These are phyloP conservation scores for Pythium dissimile DNA, from an alignment of 352 stramenopile species.

Conservation along the genomic window DNA sequence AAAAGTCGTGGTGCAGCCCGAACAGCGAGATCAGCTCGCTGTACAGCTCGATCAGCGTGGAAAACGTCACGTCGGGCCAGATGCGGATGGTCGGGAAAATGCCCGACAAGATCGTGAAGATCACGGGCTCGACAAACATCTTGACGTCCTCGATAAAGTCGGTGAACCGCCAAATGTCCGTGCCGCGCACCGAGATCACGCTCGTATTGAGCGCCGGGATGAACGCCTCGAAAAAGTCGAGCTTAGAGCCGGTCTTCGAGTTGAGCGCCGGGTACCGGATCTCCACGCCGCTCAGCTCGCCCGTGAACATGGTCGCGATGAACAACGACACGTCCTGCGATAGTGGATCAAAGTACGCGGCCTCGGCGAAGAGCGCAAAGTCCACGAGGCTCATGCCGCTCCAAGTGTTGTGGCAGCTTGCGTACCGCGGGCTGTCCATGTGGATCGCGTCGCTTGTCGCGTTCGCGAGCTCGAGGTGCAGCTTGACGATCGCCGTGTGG, in stretches of 20 bases:
- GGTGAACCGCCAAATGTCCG: constrained; percentile 87
- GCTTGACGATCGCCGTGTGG: constrained; percentile 80
- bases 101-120: constrained; percentile 84
- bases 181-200: constrained; percentile 85
- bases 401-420: constrained; percentile 75
- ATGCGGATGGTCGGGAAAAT: constrained; percentile 92
- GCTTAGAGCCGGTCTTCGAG: constrained; percentile 77
- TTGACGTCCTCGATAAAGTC: constrained; percentile 92
- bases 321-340: constrained; percentile 71
- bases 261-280: constrained; percentile 69
- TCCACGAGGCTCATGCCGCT: constrained; percentile 76
- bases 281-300: constrained; percentile 37
- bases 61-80: constrained; percentile 87
- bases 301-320: constrained; percentile 61
- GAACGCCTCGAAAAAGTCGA: constrained; percentile 83
- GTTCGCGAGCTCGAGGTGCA: constrained; percentile 69
- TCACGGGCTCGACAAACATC: constrained; percentile 89
- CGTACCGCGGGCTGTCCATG: constrained; percentile 55
- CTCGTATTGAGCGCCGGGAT: constrained; percentile 79
- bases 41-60: constrained; percentile 83
- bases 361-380: constrained; percentile 80
- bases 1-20: constrained; percentile 84
- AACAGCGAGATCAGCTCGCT: constrained; percentile 85
- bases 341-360: constrained; percentile 86
- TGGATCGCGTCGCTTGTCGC: constrained; percentile 28